Base-by-base conservation (phyloP, 2,329 filamentous ascomycete species). In the Thielaviopsis populi region DNA sequence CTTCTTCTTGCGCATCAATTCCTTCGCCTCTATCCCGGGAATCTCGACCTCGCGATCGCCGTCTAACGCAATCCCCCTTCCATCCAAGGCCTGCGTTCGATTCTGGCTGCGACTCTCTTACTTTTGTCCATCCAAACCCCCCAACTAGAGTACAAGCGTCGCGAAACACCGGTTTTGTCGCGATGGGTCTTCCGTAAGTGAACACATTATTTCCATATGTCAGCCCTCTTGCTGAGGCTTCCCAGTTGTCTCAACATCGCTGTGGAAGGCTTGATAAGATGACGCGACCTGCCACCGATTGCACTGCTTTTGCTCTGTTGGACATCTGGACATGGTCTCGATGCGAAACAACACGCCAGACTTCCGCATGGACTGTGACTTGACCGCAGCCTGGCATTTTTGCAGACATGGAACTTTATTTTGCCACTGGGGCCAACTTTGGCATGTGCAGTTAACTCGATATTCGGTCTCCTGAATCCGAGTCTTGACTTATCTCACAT, bases 111-210 rank as follows among this genome's bases (percentile, higher is more conserved):
- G n/a, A 56, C 53, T 54, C 50, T 56, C 13, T n/a, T 37, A 17
- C 15, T 56, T 56, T 37, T 60, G 15, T 24, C 42, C n/a, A 43
- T 60, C 43, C 37, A 7, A 22, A 22, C n/a, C 19, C 53, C 53
- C 17, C 27, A 56, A 56, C 53, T 33, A 19, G 15, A 30, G 53
- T 56, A 37, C n/a, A 56, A 33, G 27, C 53, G 33, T 56, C 24
- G 30, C 53, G 17, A 27, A n/a, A 56, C 27, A 30, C 15, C 53
- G 11, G 11, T 37, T 11, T 37, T n/a, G 24, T 22, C 53, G 53
- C 53, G 53, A 56, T 56, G 53, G 53, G 53, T n/a, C 53, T 56
- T 56, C 53, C 53, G 53, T 56, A 33, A 56, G 53, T 56, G 27
- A 4, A 24, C 15, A 37, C 17, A 33, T 37, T 10, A 37, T 56